Conservation (phyloP, 2,329 filamentous ascomycete species). For the Macroventuria anomochaeta region DNA sequence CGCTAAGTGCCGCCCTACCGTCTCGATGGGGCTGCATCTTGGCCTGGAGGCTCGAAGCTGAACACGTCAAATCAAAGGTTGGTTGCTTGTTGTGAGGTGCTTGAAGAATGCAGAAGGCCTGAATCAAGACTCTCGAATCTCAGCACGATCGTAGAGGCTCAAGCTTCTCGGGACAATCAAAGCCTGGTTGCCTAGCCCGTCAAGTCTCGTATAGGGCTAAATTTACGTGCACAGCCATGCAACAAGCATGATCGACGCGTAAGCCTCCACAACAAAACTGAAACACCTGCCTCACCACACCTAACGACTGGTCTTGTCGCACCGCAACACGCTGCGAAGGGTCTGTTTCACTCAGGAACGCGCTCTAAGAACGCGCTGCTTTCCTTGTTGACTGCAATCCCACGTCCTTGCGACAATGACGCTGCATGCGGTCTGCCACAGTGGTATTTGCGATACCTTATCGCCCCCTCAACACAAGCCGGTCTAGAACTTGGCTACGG, state of each 20-base stretch:
- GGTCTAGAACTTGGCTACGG: neutral
- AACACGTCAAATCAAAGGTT: neutral
- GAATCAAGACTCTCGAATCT: neutral
- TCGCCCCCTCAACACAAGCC: neutral
- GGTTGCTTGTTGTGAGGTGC: neutral
- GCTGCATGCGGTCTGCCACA: slow-evolving; percentile 6
- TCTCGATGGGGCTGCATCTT: slow-evolving; percentile 3
- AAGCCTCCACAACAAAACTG: slow-evolving; percentile 11
- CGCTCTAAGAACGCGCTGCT: neutral
- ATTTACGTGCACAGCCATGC: slow-evolving; percentile 8
- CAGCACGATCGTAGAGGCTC: neutral
- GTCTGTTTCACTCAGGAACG: neutral
- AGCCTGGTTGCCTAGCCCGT: slow-evolving; percentile 3
- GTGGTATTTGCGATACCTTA: slow-evolving; percentile 8
- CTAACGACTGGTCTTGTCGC: slow-evolving; percentile 4
- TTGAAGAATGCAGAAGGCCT: neutral
- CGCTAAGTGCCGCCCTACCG: slow-evolving; percentile 15
- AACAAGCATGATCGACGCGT: slow-evolving; percentile 14
- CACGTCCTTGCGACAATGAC: neutral
- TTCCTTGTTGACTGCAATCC: neutral
- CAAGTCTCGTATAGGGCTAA: slow-evolving; percentile 20
- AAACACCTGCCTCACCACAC: slow-evolving; percentile 11
- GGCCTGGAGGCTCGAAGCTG: neutral
- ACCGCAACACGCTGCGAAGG: slow-evolving; percentile 4
- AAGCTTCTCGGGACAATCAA: neutral